Conservation (phyloP, 1,284 basidiomycete genomes). For the Tylopilus sp. region DNA sequence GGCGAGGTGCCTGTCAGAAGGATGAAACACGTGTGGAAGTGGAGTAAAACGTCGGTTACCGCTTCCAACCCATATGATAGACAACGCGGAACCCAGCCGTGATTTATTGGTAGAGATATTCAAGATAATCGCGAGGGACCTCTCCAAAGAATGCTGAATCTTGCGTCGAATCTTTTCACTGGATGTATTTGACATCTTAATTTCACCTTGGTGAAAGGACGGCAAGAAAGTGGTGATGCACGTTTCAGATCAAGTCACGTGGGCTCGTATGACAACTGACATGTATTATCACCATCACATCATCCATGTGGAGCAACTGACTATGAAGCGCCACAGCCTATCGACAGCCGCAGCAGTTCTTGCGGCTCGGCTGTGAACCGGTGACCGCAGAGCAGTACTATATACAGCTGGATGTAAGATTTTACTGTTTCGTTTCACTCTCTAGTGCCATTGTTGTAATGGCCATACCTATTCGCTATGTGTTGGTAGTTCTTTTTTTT, state of each 20-base stretch:
- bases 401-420: conserved; percentile 7
- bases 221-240: too few species aligned
- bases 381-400: conserved; percentile 6
- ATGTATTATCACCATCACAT: neutral
- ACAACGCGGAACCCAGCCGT: too few species aligned
- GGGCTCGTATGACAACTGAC: too few species aligned
- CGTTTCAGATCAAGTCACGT: too few species aligned
- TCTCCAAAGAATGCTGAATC: too few species aligned
- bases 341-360: conserved; percentile 10
- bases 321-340: neutral
- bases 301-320: neutral
- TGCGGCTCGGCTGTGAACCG: neutral
- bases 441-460: conserved; percentile 7
- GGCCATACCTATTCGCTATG: conserved; percentile 25
- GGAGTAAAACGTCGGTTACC: neutral
- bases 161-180: too few species aligned
- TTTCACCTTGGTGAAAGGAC: too few species aligned
- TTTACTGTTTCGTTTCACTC: neutral
- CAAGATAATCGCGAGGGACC: neutral
- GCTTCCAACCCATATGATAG: neutral
- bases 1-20: neutral
- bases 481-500: conserved; percentile 17
- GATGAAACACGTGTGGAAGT: neutral
- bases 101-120: neutral
- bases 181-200: too few species aligned